Conservation (phyloP, 1,139 yeast species). For the Ashbya aceris region DNA sequence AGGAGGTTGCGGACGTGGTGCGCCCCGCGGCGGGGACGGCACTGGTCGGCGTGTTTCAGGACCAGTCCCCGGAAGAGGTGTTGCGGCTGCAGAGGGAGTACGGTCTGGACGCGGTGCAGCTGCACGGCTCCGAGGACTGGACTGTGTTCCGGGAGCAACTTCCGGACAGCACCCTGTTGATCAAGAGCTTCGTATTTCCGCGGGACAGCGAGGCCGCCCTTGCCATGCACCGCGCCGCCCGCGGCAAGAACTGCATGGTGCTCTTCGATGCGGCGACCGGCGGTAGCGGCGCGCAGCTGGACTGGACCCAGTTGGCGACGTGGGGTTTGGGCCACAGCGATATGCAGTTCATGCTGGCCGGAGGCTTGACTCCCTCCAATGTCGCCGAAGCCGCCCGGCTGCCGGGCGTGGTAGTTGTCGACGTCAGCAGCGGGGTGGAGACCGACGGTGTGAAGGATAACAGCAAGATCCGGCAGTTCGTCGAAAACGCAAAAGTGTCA, state of each 20-base stretch:
- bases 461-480: slow-evolving; percentile 49
- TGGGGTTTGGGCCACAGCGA: slow-evolving; percentile 29
- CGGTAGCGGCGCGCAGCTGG: slow-evolving; percentile 75
- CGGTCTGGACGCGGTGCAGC: slow-evolving; percentile 67
- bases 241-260: slow-evolving; percentile 39
- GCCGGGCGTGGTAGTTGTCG: slow-evolving; percentile 68
- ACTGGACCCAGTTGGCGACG: slow-evolving; percentile 51
- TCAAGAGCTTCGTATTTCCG: slow-evolving; percentile 64
- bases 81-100: slow-evolving; percentile 38
- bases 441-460: slow-evolving; percentile 64
- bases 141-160: slow-evolving; percentile 36
- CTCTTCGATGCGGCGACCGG: slow-evolving; percentile 83
- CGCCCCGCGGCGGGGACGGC: slow-evolving; percentile 12
- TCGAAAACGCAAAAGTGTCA: slow-evolving; percentile 34
- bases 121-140: slow-evolving; percentile 79
- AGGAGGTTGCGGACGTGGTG: slow-evolving; percentile 39
- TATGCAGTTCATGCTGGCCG: slow-evolving; percentile 64
- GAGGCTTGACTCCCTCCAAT: slow-evolving; percentile 76
- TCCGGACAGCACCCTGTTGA: slow-evolving; percentile 45
- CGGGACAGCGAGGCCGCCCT: slow-evolving; percentile 34
- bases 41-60: slow-evolving; percentile 83
- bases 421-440: slow-evolving; percentile 94
- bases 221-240: slow-evolving; percentile 28
- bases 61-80: slow-evolving; percentile 64
- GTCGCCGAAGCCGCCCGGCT: slow-evolving; percentile 42